Base-by-base conservation (phyloP, 2,329 filamentous ascomycete species). In the Geosmithia flava region DNA sequence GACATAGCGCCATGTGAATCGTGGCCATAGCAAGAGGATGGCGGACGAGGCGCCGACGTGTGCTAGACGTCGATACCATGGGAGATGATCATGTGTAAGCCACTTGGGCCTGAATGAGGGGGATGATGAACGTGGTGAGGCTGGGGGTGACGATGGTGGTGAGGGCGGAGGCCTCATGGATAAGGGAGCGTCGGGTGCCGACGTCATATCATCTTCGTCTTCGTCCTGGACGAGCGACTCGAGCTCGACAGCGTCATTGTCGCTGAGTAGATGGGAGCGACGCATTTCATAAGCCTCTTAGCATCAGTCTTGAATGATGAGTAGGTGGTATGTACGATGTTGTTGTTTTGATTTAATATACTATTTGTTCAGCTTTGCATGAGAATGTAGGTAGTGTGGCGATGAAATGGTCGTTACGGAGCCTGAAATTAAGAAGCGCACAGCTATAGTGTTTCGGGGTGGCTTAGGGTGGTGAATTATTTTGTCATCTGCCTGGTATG, bases 1-100 rank as follows among this genome's bases (percentile, higher is more conserved):
- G 19, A 66, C 30, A 46, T 67, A 69, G 48, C 62, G 62, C 56
- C 56, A 58, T 5, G 59, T 60, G 3, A 65, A 49, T 4, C 66
- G 55, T 2, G 66, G 65, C 2, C 58, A 60, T 5, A 66, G 23
- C 5, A 53, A 30, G 17, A 17, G 20, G 4, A 49, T 15, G 11
- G 47, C 30, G 8, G 17, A 30, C 1, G 41, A 13, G 27, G 45
- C n/a, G 33, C 47, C 37, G 30, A 33, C 20, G 27, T 20, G 20
- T 27, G 45, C 17, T 47, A 47, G 48, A 15, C 44, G 44, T 19
- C 15, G 30, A 20, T 47, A 30, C 29, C 44, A 45, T 6, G 16
- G 16, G 39, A 20, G 20, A 10, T 15, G 30, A n/a, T 16, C 41
- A 33, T 17, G 42, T 7, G 48, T 40, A n/a, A 47, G 45, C 46